Evolutionary conservation across 768 basidiomycete species (phyloP).

Genomic region (Fomitopsis serialis): DNA sequence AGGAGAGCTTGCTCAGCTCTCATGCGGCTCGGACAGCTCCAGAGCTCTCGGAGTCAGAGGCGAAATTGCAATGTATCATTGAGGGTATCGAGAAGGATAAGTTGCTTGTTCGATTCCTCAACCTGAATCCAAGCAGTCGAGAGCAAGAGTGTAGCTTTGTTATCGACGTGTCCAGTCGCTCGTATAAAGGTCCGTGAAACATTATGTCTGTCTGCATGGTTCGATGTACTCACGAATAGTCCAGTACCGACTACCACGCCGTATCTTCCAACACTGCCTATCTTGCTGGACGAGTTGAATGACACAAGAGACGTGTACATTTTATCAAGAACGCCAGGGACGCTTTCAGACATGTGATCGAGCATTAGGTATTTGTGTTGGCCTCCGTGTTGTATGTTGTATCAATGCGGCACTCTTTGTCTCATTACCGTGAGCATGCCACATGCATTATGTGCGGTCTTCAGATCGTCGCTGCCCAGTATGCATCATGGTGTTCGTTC

Average conservation of each 20-base stretch:
- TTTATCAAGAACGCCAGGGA: slow-evolving; percentile 68
- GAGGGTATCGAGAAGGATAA: slow-evolving; percentile 75
- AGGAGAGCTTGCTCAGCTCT: slow-evolving; percentile 48
- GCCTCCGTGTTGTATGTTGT: too few species aligned
- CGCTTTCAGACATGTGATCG: slow-evolving; percentile 32
- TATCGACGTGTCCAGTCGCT: slow-evolving; percentile 58
- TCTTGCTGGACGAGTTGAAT: slow-evolving; percentile 68
- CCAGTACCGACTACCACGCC: slow-evolving; percentile 81
- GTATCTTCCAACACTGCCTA: slow-evolving; percentile 55
- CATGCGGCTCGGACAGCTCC: slow-evolving; percentile 48
- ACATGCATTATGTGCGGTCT: too few species aligned
- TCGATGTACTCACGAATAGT: not conserved
- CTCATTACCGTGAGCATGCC: too few species aligned
- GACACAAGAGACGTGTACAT: slow-evolving; percentile 60
- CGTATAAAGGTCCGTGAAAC: slow-evolving; percentile 57
- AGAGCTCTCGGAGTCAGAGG: slow-evolving; percentile 55
- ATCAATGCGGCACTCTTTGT: too few species aligned
- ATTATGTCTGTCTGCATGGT: not conserved
- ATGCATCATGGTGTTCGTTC: too few species aligned
- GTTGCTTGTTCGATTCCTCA: slow-evolving; percentile 67
- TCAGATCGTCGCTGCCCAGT: too few species aligned
- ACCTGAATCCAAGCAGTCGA: slow-evolving; percentile 52
- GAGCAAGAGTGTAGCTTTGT: slow-evolving; percentile 69
- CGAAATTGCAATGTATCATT: slow-evolving; percentile 54
- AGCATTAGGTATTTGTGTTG: not conserved